Evolutionary conservation across 257 asterid genomes (phyloP), one percentile per base, ranked within the genome.

Genomic region (Eucommia ulmoides): DNA sequence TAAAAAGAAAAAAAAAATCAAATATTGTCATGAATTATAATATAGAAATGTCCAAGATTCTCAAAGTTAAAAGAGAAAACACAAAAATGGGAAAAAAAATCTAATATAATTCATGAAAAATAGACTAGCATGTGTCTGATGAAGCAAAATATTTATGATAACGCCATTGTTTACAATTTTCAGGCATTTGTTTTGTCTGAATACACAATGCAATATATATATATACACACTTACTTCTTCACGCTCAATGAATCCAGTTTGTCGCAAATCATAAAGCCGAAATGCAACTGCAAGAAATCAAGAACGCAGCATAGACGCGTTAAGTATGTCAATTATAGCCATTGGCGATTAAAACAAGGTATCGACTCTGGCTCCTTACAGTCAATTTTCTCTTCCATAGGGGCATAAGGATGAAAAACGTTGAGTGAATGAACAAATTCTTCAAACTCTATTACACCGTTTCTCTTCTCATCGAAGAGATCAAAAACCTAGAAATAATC

Each of bases 151-250:
- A n/a, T n/a, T n/a, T n/a, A n/a, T n/a, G n/a, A n/a, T n/a, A n/a
- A n/a, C n/a, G n/a, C n/a, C n/a, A n/a, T n/a, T n/a, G 20, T 29
- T 5, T 29, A 7, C 7, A 29, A 29, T 29, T 29, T 5, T 29
- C 38, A 29, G 38, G 38, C 12, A 29, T 12, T 29, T 29, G 7
- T 29, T 5, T 29, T 29, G 38, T 29, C n/a, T n/a, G n/a, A n/a
- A n/a, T n/a, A n/a, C n/a, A n/a, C n/a, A n/a, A n/a, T n/a, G n/a
- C n/a, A n/a, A n/a, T n/a, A n/a, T n/a, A n/a, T n/a, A n/a, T n/a
- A n/a, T n/a, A n/a, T n/a, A n/a, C n/a, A 50, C 7, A 62, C 72
- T 64, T 55, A 74, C 78, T 55, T 74, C 81, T 66, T 74, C 70
- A 33, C 70, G 66, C 61, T 70, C 81, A 33, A 74, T 74, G 64